Base-by-base conservation (phyloP, 345 rosid species). In the Populus tremula region DNA sequence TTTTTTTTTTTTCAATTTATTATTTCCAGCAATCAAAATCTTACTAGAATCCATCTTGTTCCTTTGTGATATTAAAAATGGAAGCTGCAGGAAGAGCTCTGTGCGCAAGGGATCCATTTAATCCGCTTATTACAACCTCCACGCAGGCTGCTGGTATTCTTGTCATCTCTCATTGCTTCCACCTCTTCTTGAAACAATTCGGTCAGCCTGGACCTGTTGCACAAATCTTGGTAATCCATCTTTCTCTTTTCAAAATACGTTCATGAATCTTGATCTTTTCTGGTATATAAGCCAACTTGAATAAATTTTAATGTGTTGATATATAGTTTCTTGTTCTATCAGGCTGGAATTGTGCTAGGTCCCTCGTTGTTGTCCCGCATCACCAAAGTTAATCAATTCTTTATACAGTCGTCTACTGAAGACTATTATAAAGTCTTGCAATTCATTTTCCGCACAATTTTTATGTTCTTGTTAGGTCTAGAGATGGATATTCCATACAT, bases 141-240 rank as follows among this genome's bases (percentile, higher is more conserved):
- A 72, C 88, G 73, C 99, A 93, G 83, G 90, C 88, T 69, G 82
- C 91, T 50, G 84, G 89, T 75, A 91, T 95, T 72, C 95, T 95
- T 59, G 97, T 95, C 54, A 81, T 91, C 80, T 91, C 99, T 77
- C 98, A 95, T 13, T 78, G 91, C 78, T 95, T 93, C 79, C 88
- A 93, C 78, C 90, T 93, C 38, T 69, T 89, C 72, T 82, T 95
- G 84, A 93, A 93, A 78, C 88, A 90, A 21, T 67, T 89, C 35
- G 95, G 97, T 8, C 92, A 90, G 79, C 88, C 97, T 5, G 98
- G 97, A 33, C 98, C 98, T 36, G 80, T 95, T n/a, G 94, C 98
- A 1, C 97, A 93, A 70, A 87, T 95, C 59, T 87, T 95, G 82
- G 99, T 90, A 82, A 74, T 59, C 8, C 4, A 27, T 74, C 27